Evolutionary conservation across 2,329 filamentous ascomycete species (phyloP).

Genomic region (Verticillium isaacii): DNA sequence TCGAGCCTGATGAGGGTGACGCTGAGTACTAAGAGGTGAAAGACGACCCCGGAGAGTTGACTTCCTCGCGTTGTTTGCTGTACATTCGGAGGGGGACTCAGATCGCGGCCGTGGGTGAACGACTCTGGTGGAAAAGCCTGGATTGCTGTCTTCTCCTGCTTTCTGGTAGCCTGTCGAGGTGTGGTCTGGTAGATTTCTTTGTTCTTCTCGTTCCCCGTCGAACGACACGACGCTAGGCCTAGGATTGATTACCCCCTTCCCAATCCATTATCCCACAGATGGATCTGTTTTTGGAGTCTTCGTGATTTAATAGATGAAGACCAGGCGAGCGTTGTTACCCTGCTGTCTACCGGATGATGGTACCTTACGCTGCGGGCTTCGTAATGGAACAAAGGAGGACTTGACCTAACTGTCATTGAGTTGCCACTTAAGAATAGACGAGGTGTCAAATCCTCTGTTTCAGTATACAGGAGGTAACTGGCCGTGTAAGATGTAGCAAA

Average conservation of each 20-base stretch:
- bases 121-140: background rate
- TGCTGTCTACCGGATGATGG: background rate
- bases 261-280: slow-evolving; percentile 8
- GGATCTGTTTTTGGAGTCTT: slow-evolving; percentile 12
- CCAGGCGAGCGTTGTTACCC: background rate
- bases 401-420: no score
- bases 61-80: slow-evolving; percentile 6
- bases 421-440: no score
- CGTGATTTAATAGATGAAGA: slow-evolving; percentile 11
- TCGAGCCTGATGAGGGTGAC: slow-evolving; percentile 58
- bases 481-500: no score
- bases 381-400: background rate
- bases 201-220: slow-evolving; percentile 7
- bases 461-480: no score
- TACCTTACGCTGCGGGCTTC: background rate
- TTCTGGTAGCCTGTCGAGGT: slow-evolving; percentile 9
- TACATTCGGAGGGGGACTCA: slow-evolving; percentile 4
- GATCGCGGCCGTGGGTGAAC: slow-evolving; percentile 2
- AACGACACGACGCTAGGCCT: slow-evolving; percentile 10
- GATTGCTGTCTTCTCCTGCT: slow-evolving; percentile 3
- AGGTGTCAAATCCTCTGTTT: no score
- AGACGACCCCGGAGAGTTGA: background rate
- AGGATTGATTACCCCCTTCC: slow-evolving; percentile 5
- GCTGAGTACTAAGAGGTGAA: slow-evolving; percentile 67
- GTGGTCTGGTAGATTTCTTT: slow-evolving; percentile 11